Conservation (phyloP, 2,329 filamentous ascomycete species). For the Stemphylium beticola region DNA sequence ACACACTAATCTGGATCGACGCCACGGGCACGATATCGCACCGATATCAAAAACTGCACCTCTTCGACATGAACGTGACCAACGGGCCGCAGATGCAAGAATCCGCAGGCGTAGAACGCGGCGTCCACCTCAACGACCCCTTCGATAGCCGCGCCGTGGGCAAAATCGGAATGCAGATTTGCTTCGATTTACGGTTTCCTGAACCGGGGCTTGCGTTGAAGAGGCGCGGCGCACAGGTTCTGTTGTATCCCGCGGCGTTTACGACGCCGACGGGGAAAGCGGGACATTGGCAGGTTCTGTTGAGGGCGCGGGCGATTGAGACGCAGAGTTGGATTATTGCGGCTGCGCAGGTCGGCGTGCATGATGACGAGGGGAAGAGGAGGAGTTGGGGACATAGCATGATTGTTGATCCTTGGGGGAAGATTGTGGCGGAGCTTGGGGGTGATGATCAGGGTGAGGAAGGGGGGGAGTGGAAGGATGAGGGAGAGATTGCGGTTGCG, state of each 20-base stretch:
- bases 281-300: conserved; percentile 78
- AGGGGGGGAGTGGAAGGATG: conserved; percentile 40
- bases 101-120: conserved; percentile 67
- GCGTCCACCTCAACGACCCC: conserved; percentile 65
- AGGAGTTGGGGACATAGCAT: conserved; percentile 85
- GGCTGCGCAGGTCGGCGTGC: conserved; percentile 76
- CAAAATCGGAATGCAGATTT: conserved; percentile 79
- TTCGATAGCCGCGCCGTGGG: conserved; percentile 78
- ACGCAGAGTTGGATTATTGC: conserved; percentile 87
- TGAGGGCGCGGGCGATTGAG: conserved; percentile 84
- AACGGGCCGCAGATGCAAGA: conserved; percentile 66
- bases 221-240: conserved; percentile 71
- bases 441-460: conserved; percentile 56
- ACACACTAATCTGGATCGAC: conserved; percentile 72
- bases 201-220: conserved; percentile 74
- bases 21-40: conserved; percentile 64
- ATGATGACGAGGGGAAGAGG: conserved; percentile 70
- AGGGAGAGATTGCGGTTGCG: conserved; percentile 53
- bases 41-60: conserved; percentile 85
- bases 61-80: conserved; percentile 76
- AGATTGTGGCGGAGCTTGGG: conserved; percentile 69
- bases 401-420: conserved; percentile 87
- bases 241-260: conserved; percentile 90
- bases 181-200: conserved; percentile 88
- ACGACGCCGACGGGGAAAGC: conserved; percentile 83